Conservation (phyloP, 116 monocot species). For the Cymodocea nodosa region DNA sequence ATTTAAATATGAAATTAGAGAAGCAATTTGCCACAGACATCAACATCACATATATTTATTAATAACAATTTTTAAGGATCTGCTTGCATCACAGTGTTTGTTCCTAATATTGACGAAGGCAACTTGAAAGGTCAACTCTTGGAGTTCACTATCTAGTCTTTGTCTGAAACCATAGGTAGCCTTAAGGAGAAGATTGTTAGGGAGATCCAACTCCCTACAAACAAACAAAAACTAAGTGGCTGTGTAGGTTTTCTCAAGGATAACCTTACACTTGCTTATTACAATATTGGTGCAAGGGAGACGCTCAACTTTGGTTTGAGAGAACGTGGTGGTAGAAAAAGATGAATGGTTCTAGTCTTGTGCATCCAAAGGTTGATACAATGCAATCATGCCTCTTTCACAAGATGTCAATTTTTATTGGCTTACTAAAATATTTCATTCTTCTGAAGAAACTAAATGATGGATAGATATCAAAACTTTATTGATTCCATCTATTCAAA, state of each 20-base stretch:
- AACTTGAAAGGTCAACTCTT: constrained; percentile 81
- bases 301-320: constrained; percentile 69
- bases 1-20: too few species aligned
- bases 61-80: too few species aligned
- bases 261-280: constrained; percentile 87
- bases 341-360: constrained; percentile 13
- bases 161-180: constrained; percentile 80
- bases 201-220: constrained; percentile 89
- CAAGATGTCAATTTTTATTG: background rate
- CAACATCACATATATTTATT: too few species aligned
- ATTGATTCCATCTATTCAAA: too few species aligned
- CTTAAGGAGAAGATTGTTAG: constrained; percentile 97
- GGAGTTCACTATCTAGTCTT: constrained; percentile 70
- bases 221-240: constrained; percentile 90
- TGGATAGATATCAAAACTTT: too few species aligned
- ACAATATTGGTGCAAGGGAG: constrained; percentile 76
- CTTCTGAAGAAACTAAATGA: too few species aligned
- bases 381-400: background rate
- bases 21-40: too few species aligned
- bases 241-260: constrained; percentile 92
- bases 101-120: constrained; percentile 93
- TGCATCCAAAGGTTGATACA: constrained; percentile 7
- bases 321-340: constrained; percentile 99
- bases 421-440: background rate
- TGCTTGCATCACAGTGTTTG: constrained; percentile 56